Base-by-base conservation (phyloP, 768 basidiomycete species). In the Lentinus brumalis region DNA sequence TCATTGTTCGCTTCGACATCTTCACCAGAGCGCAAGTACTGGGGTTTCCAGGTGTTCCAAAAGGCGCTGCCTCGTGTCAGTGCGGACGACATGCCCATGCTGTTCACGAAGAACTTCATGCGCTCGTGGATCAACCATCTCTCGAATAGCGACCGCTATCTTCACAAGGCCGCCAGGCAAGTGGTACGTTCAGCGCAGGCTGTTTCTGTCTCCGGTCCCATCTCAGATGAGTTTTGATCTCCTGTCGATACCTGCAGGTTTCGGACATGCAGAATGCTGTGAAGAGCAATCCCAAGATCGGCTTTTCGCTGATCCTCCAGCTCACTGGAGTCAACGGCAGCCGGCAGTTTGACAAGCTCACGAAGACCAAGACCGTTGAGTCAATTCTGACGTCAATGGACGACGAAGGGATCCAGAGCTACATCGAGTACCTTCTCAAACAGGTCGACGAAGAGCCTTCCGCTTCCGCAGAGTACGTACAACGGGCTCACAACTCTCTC, bases 121-220 rank as follows among this genome's bases (percentile, higher is more conserved):
- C 88, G 94, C 40, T 89, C 89, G 40, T 96, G 96, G 93, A 96
- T 96, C 61, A 96, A 96, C 71, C 95, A 98, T 73, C 81, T 99
- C 21, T 91, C 93, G 0, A 88, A 92, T 56, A 82, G 81, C 47
- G 96, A 98, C 73, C 84, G 94, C 53, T 90, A 94, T 71, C 76
- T 98, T 49, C 92, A 96, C 77, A 95, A 93, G 74, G 88, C 89
- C 16, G 93, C 96, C 2, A 83, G 83, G 59, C 86, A 92, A 73
- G 87, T 93, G 70, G 96, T 91, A 67, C 46, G 88, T 73, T 49
- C 42, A 26, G 31, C 26, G 4, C 30, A 26, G 21, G 29, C 54
- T 57, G 45, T 41, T 52, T 30, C 31, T 30, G 49, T 42, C 35
- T 10, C 45, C 55, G 46, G 32, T 32, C 32, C 29, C n/a, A 30